Base-by-base conservation (phyloP, 2,329 filamentous ascomycete species). In the Phyllosticta citribraziliensis region DNA sequence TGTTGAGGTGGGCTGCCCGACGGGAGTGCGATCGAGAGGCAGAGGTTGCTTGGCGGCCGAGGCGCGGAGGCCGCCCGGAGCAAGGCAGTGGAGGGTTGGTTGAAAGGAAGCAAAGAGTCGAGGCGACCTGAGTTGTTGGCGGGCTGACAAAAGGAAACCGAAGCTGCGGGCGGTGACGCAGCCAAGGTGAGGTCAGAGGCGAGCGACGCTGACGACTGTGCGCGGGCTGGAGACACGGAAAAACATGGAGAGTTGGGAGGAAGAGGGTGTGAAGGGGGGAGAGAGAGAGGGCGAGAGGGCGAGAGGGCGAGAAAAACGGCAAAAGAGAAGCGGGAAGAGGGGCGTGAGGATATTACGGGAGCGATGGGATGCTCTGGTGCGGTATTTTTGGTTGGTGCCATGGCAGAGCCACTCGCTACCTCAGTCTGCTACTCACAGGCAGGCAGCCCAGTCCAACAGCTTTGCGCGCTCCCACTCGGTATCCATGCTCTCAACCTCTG, bases 11-110 rank as follows among this genome's bases (percentile, higher is more conserved):
- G 55, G 40, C 59, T 54, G 59, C 47, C 55, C 54, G 47, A 30
- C 27, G 27, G 27, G 27, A 27, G 25, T 47, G 14, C 40, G n/a
- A 47, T 47, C 40, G 58, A 56, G 51, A 22, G 54, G 22, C 19
- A 27, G 20, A 30, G 54, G 52, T 51, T 60, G 22, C 59, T 57
- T 61, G 59, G 59, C 59, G 52, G 58, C 59, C 59, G 59, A 61
- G 59, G 59, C 53, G 35, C 40, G 33, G 20, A 56, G 54, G 20
- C 20, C 40, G 40, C 40, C 40, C 40, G 40, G n/a, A 47, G 20
- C 58, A 61, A 47, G 19, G 20, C 58, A 61, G 40, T 40, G 22
- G 22, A 22, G 3, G 22, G 22, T 22, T 22, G 33, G 25, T 24
- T 51, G 53, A 53, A n/a, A 30, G 25, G 55, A 24, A 11, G 57